Evolutionary conservation across 345 rosid genomes (phyloP).

Genomic region (Dipteronia dyeriana): DNA sequence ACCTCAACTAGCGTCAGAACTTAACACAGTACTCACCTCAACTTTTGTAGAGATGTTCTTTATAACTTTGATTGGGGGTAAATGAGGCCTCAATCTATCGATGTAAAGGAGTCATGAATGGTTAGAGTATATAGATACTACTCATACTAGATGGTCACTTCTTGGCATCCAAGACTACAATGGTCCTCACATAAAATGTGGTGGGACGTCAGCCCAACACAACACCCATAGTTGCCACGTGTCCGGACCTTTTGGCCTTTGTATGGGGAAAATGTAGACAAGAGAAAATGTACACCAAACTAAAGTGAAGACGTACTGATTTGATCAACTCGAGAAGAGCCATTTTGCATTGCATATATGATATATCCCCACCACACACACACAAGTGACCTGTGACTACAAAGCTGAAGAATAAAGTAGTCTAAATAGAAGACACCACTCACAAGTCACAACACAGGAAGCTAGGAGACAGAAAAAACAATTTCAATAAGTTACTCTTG

Average conservation of each 20-base stretch:
- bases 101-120: no score
- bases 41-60: no score
- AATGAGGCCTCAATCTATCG: no score
- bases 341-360: neutral
- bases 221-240: neutral
- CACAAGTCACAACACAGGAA: neutral
- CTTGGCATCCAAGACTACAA: neutral
- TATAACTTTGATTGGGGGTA: no score
- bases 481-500: neutral
- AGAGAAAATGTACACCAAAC: neutral
- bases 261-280: neutral
- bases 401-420: neutral
- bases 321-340: neutral
- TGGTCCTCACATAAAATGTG: neutral
- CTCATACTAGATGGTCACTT: neutral
- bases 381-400: no score
- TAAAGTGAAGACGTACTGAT: neutral
- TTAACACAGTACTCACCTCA: no score
- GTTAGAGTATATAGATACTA: no score
- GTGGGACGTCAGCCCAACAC: neutral
- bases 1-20: no score
- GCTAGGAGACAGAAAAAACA: neutral
- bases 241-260: slow-evolving; percentile 3
- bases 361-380: no score
- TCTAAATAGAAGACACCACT: neutral